Evolutionary conservation across 805 yeast species (phyloP).

Genomic region (Saturnispora hagleri): DNA sequence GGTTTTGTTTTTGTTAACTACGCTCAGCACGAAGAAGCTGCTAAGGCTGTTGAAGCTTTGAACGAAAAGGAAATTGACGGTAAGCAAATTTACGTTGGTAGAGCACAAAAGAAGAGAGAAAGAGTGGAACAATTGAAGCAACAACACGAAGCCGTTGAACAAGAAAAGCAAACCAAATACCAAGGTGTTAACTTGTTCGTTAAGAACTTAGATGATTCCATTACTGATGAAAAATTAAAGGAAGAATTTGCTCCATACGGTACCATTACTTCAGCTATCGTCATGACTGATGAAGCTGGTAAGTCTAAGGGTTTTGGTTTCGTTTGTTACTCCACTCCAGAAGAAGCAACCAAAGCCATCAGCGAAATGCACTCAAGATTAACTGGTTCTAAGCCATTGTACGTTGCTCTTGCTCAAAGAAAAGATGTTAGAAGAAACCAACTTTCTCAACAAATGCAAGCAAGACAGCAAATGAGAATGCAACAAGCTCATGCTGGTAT

Average conservation of each 20-base stretch:
- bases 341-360: conserved; percentile 98
- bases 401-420: conserved; percentile 98
- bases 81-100: conserved; percentile 85
- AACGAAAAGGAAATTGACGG: conserved; percentile 82
- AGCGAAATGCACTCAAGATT: conserved; percentile 97
- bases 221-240: conserved; percentile 83
- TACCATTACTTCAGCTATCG: conserved; percentile 89
- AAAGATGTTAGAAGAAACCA: conserved; percentile 96
- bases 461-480: conserved; percentile 96
- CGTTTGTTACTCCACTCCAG: conserved; percentile 95
- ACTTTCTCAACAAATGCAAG: conserved; percentile 95
- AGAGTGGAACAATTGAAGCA: conserved; percentile 92
- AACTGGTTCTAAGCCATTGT: conserved; percentile 91
- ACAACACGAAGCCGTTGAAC: conserved; percentile 85
- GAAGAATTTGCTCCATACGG: conserved; percentile 94
- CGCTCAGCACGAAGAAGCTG: conserved; percentile 80
- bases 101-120: conserved; percentile 99
- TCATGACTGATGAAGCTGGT: conserved; percentile 90
- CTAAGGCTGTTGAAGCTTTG: conserved; percentile 83
- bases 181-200: conserved; percentile 96
- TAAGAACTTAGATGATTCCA: conserved; percentile 90
- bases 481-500: conserved; percentile 88
- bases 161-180: conserved; percentile 86
- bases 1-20: conserved; percentile 96
- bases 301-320: conserved; percentile 98